A percentile compares a stretch with the other conserved stretches of the same genome.
phyloP scores from a whole-genome alignment of 352 stramenopile genomes.

The Albugo laibachii region DNA sequence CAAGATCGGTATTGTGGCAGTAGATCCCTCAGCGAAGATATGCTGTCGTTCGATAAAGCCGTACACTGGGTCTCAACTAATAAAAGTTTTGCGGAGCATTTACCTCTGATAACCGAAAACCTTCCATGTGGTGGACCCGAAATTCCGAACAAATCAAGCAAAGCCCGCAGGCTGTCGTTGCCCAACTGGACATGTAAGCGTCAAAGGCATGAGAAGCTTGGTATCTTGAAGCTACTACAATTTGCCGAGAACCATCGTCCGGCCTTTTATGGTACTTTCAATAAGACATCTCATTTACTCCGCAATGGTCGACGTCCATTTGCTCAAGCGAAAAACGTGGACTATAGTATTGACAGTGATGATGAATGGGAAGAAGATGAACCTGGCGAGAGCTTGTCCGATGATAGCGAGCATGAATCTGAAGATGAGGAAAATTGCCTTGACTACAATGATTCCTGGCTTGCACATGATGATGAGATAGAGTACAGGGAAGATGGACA shows the following conservation, averaged over 20 bases:
- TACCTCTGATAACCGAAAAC: not conserved
- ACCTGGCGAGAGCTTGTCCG: slow-evolving; percentile 61
- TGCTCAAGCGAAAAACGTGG: slow-evolving; percentile 32
- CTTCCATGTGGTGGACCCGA: not conserved
- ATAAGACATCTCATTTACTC: slow-evolving; percentile 25
- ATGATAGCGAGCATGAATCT: slow-evolving; percentile 35
- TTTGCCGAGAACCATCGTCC: slow-evolving; percentile 72
- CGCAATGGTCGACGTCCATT: slow-evolving; percentile 42
- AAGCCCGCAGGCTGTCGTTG: slow-evolving; percentile 3
- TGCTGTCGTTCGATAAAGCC: no score
- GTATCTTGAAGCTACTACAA: slow-evolving; percentile 71
- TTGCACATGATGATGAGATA: slow-evolving; percentile 76
- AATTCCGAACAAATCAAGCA: not conserved
- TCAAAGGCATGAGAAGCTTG: slow-evolving; percentile 29
- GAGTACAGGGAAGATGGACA: slow-evolving; percentile 38
- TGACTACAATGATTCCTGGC: slow-evolving; percentile 70
- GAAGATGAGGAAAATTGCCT: slow-evolving; percentile 64
- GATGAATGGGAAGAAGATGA: slow-evolving; percentile 82
- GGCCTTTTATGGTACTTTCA: slow-evolving; percentile 66
- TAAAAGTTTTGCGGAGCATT: not conserved
- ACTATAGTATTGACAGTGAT: slow-evolving; percentile 70
- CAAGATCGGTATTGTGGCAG: no score
- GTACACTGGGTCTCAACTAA: not conserved
- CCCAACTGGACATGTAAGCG: slow-evolving; percentile 29
- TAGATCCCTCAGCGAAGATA: no score